Evolutionary conservation across 306 rosid species (phyloP).

Genomic region (Delonix regia): DNA sequence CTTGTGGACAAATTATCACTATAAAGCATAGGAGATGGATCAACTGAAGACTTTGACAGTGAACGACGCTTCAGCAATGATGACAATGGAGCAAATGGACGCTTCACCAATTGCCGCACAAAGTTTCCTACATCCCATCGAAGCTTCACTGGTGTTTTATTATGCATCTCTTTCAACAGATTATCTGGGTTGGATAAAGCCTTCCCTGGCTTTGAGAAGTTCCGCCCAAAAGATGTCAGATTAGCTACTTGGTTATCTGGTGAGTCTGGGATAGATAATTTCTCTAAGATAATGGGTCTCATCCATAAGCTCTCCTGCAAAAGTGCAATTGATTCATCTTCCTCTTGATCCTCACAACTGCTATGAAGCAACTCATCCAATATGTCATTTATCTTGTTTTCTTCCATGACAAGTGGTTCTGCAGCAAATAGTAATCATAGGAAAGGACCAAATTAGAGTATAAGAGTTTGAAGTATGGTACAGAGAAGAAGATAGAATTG

Average conservation of each 20-base stretch:
- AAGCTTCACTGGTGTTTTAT: conserved; percentile 43
- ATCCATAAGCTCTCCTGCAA: conserved; percentile 71
- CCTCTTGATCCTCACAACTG: conserved; percentile 60
- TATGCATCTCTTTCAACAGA: conserved; percentile 42
- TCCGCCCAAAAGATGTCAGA: conserved; percentile 49
- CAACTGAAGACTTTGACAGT: conserved; percentile 49
- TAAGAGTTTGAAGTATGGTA: neutral
- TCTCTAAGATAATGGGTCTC: conserved; percentile 57
- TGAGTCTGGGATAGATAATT: conserved; percentile 60
- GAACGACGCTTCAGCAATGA: conserved; percentile 51
- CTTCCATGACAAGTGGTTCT: conserved; percentile 56
- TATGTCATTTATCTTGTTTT: conserved; percentile 41
- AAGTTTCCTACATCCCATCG: conserved; percentile 38
- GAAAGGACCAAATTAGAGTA: neutral
- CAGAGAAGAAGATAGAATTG: no score
- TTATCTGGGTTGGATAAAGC: conserved; percentile 50
- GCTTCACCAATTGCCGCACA: conserved; percentile 50
- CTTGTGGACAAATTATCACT: conserved; percentile 42
- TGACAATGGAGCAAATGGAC: conserved; percentile 60
- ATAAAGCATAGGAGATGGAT: conserved; percentile 67
- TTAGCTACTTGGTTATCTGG: conserved; percentile 46
- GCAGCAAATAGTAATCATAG: conserved; percentile 19
- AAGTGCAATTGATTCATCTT: conserved; percentile 47
- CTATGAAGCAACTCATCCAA: conserved; percentile 58
- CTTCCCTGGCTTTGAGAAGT: conserved; percentile 49